These are phyloP conservation scores for Coemansia erecta DNA, from an alignment of 192 early-diverging fungal genomes.

Conservation along the genomic window DNA sequence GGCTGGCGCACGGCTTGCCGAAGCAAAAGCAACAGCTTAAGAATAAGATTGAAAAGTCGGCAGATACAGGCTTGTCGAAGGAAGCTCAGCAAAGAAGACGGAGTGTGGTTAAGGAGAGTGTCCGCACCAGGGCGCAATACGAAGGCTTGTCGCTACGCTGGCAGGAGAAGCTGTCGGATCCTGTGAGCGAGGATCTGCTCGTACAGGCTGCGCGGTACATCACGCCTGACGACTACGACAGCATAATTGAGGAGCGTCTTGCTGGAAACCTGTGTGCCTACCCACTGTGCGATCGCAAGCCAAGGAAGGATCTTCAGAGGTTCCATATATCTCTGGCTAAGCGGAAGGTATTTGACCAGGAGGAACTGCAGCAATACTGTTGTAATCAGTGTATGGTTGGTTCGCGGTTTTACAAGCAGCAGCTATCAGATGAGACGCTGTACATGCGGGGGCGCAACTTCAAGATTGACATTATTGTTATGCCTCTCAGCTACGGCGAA, in stretches of 20 bases:
- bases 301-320: conserved; percentile 15
- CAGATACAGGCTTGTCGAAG: not conserved
- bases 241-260: conserved; percentile 71
- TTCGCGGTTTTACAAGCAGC: conserved; percentile 65
- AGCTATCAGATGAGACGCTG: conserved; percentile 73
- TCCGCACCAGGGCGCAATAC: conserved; percentile 28
- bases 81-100: conserved; percentile 16
- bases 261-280: conserved; percentile 75
- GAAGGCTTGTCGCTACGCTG: conserved; percentile 33
- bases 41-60: not conserved
- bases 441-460: conserved; percentile 57
- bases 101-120: conserved; percentile 22
- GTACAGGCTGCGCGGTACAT: conserved; percentile 59
- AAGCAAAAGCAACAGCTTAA: not conserved
- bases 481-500: conserved; percentile 12
- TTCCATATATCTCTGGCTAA: conserved; percentile 69
- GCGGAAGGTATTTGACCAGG: conserved; percentile 77
- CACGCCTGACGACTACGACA: conserved; percentile 64
- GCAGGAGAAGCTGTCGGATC: conserved; percentile 42
- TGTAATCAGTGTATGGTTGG: conserved; percentile 67
- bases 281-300: conserved; percentile 64
- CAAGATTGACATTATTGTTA: conserved; percentile 18
- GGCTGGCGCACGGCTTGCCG: not conserved
- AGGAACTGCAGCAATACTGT: conserved; percentile 67
- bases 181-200: conserved; percentile 19